These are phyloP conservation scores for Clavispora carvajalis DNA, from an alignment of 805 yeast genomes.

Conservation along the genomic window DNA sequence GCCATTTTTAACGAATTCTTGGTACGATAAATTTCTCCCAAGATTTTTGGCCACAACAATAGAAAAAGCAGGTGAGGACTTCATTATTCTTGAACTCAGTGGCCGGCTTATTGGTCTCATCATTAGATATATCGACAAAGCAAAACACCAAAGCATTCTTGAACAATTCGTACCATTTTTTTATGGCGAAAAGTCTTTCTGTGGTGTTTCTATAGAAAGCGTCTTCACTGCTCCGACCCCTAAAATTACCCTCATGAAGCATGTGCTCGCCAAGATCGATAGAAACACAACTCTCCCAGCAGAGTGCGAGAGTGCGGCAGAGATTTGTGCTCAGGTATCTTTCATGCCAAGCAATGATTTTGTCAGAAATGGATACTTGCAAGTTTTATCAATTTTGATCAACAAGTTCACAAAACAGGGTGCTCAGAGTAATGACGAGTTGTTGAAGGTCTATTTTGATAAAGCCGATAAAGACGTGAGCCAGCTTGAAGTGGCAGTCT, in stretches of 20 bases:
- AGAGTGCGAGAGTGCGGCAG: slow-evolving; percentile 8
- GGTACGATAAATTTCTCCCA: slow-evolving; percentile 42
- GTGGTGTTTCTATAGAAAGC: slow-evolving; percentile 10
- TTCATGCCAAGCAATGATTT: slow-evolving; percentile 17
- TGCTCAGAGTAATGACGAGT: slow-evolving; percentile 7
- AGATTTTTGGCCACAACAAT: slow-evolving; percentile 22
- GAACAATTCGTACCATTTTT: slow-evolving; percentile 35
- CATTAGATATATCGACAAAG: slow-evolving; percentile 31
- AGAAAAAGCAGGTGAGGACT: slow-evolving; percentile 12
- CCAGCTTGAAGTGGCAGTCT: slow-evolving; percentile 51
- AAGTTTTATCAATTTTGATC: slow-evolving; percentile 47
- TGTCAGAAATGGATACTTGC: slow-evolving; percentile 50
- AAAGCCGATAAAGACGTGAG: slow-evolving; percentile 3
- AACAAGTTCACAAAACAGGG: slow-evolving; percentile 36
- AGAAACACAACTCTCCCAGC: slow-evolving; percentile 21
- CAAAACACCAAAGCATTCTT: slow-evolving; percentile 44
- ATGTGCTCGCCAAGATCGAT: slow-evolving; percentile 50
- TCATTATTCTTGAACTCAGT: slow-evolving; percentile 28
- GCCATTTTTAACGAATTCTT: slow-evolving; percentile 37
- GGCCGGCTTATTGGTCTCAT: slow-evolving; percentile 41
- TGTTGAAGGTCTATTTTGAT: slow-evolving; percentile 2
- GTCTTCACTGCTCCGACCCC: slow-evolving; percentile 23
- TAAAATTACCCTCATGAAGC: slow-evolving; percentile 32
- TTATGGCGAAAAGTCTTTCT: slow-evolving; percentile 14
- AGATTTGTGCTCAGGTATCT: neutral